Percentiles rank a stretch among this genome's conserved stretches.
phyloP scores from a whole-genome alignment of 768 basidiomycete genomes.

The Boletus speciosus region DNA sequence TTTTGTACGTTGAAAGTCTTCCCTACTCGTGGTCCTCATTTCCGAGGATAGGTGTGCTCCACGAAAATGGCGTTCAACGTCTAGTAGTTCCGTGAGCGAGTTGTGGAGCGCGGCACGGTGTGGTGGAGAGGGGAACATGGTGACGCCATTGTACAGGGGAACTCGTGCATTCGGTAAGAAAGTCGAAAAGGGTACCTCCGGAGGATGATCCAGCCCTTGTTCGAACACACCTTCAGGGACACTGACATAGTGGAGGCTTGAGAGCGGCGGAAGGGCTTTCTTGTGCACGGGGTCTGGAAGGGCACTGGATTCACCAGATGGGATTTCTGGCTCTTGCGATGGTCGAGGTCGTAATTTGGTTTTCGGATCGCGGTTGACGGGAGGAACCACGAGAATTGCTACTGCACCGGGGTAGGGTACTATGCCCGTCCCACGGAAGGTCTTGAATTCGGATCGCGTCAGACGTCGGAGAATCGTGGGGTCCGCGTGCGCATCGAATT shows the following conservation, averaged over 20 bases:
- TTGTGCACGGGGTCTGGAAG: neutral
- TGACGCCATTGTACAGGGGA: slow-evolving; percentile 67
- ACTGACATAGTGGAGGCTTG: slow-evolving; percentile 14
- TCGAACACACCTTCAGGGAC: neutral
- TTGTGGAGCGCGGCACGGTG: slow-evolving; percentile 61
- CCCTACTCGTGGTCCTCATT: neutral
- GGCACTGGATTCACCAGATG: slow-evolving; percentile 6
- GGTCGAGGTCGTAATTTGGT: slow-evolving; percentile 43
- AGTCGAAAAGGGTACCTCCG: slow-evolving; percentile 13
- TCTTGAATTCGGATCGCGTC: slow-evolving; percentile 56
- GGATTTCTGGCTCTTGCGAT: slow-evolving; percentile 37
- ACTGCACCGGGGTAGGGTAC: slow-evolving; percentile 53
- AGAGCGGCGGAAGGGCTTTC: slow-evolving; percentile 28
- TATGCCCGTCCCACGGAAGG: slow-evolving; percentile 42
- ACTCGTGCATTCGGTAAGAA: slow-evolving; percentile 35
- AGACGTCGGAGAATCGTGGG: slow-evolving; percentile 56
- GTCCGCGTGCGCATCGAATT: slow-evolving; percentile 15
- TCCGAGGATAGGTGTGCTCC: neutral
- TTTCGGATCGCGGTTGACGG: slow-evolving; percentile 51
- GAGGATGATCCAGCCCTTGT: neutral
- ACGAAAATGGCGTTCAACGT: slow-evolving; percentile 40
- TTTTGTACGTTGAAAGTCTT: neutral
- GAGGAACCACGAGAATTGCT: slow-evolving; percentile 69
- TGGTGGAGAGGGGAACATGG: slow-evolving; percentile 57
- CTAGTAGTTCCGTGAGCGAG: slow-evolving; percentile 45